Conservation (phyloP, 179 eudicot genomes). For the Sideroxylon spinosum region DNA sequence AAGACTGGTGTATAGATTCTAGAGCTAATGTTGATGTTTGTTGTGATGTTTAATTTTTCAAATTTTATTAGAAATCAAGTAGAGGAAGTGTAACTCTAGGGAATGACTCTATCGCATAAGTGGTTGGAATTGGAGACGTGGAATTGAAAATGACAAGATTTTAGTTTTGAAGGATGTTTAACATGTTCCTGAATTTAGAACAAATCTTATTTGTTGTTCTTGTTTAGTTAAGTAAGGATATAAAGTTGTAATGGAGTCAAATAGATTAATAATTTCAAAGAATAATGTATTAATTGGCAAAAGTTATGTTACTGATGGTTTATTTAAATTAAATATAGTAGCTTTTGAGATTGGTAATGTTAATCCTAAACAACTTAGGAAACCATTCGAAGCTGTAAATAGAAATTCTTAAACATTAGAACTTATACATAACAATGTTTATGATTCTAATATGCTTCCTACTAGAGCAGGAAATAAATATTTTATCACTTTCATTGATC, state of each 20-base stretch:
- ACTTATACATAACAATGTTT: background rate
- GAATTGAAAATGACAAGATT: background rate
- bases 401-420: background rate
- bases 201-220: background rate
- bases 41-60: background rate
- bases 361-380: background rate
- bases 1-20: constrained; percentile 5
- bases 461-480: background rate
- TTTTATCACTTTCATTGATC: background rate
- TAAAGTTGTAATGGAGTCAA: background rate
- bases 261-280: background rate
- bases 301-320: background rate
- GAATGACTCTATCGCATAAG: background rate
- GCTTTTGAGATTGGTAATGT: background rate
- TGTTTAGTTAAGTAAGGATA: background rate
- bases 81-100: constrained; percentile 2
- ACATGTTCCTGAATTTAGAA: background rate
- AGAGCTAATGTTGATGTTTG: background rate
- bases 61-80: constrained; percentile 1
- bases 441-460: background rate
- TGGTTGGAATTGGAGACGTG: background rate
- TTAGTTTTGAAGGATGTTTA: background rate
- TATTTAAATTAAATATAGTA: background rate
- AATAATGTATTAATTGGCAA: background rate
- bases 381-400: no score